A percentile compares a stretch with the other conserved stretches of the same genome.
phyloP scores from a whole-genome alignment of 2,329 filamentous ascomycete genomes.

The Dactylellina parvicollis region DNA sequence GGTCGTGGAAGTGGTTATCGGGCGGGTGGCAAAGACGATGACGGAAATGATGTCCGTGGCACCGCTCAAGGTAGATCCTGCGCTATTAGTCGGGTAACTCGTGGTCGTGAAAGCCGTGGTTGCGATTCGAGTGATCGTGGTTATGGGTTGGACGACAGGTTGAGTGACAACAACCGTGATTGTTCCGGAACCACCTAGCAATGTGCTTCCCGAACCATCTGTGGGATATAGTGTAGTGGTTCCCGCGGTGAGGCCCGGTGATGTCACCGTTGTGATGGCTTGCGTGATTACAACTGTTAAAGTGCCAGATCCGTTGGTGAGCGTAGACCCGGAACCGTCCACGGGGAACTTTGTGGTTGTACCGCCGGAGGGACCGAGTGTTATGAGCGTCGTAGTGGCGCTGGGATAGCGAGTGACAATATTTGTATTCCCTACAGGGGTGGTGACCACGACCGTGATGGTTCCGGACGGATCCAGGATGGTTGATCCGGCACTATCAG shows the following conservation, averaged over 20 bases:
- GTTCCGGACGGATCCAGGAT: neutral
- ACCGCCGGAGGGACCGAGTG: neutral
- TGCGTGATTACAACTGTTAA: slow-evolving; percentile 1
- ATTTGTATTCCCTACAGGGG: neutral
- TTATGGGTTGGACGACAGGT: neutral
- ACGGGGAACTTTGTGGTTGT: neutral
- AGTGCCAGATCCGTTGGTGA: neutral
- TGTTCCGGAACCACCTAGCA: neutral
- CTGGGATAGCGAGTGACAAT: neutral
- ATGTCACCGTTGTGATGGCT: neutral
- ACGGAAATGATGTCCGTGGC: neutral
- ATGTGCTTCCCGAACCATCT: neutral
- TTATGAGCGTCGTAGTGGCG: neutral
- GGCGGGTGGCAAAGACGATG: neutral
- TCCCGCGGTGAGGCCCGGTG: neutral
- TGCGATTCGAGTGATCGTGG: neutral
- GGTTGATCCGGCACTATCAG: slow-evolving; percentile 1
- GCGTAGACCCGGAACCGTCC: neutral
- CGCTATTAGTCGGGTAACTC: neutral
- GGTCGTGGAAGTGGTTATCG: neutral
- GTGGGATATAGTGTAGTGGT: neutral
- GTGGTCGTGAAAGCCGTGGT: neutral
- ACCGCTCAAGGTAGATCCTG: neutral
- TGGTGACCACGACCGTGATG: neutral
- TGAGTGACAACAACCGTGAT: neutral